These are phyloP conservation scores for Tardiomyces depauwii DNA, from an alignment of 1,139 yeast species.

Conservation along the genomic window DNA sequence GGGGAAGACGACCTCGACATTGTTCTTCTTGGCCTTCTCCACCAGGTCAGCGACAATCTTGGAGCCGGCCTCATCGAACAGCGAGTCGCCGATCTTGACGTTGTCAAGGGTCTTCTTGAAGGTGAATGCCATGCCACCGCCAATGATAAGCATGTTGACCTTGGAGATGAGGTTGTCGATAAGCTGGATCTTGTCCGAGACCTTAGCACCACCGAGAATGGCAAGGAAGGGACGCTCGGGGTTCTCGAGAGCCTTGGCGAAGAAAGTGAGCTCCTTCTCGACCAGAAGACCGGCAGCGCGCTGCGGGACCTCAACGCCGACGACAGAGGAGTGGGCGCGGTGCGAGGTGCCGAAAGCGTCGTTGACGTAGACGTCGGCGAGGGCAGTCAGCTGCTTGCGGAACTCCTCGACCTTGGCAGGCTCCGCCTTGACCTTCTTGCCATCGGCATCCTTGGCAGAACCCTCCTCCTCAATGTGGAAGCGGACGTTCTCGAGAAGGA, in stretches of 20 bases:
- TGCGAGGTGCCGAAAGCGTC: constrained; percentile 99
- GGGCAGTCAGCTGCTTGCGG: constrained; percentile 75
- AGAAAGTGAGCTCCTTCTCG: constrained; percentile 92
- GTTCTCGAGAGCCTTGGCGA: constrained; percentile 94
- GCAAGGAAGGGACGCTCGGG: constrained; percentile 97
- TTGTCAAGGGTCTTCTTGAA: constrained; percentile 84
- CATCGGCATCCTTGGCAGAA: constrained; percentile 84
- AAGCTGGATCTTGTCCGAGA: constrained; percentile 93
- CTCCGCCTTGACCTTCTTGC: constrained; percentile 83
- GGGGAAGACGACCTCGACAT: constrained; percentile 85
- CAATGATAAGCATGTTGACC: constrained; percentile 84
- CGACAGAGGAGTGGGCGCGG: constrained; percentile 99
- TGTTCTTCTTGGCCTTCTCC: constrained; percentile 90
- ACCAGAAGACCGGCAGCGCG: constrained; percentile 96
- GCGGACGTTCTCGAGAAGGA: constrained; percentile 89
- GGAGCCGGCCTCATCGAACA: constrained; percentile 87
- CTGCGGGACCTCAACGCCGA: constrained; percentile 85
- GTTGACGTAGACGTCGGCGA: constrained; percentile 92
- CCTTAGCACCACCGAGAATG: constrained; percentile 97
- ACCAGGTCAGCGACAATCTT: constrained; percentile 81
- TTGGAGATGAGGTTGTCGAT: constrained; percentile 93
- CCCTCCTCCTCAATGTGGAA: constrained; percentile 96
- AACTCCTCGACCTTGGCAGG: constrained; percentile 70
- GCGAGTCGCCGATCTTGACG: constrained; percentile 76
- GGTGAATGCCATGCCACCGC: constrained; percentile 99